Evolutionary conservation across 2,329 filamentous ascomycete species (phyloP).

Genomic region (Diplodia corticola): DNA sequence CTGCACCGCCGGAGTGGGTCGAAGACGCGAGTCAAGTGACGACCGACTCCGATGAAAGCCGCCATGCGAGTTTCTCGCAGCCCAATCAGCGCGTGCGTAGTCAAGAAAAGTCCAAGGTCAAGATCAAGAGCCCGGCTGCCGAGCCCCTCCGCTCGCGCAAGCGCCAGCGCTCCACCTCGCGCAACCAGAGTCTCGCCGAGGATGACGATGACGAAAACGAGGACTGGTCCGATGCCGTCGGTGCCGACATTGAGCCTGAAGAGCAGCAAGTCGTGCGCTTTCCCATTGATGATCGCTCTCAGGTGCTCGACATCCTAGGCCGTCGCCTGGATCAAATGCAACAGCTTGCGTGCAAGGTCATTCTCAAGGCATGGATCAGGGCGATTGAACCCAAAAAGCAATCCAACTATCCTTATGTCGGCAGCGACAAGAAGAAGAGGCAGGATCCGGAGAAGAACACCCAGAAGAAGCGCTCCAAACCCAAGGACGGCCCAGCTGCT

Average conservation of each 20-base stretch:
- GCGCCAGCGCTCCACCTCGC: slow-evolving; percentile 21
- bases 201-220: slow-evolving; percentile 21
- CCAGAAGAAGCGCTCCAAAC: slow-evolving; percentile 26
- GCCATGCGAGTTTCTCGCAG: slow-evolving; percentile 12
- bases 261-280: slow-evolving; percentile 8
- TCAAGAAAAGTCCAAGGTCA: slow-evolving; percentile 13
- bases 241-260: slow-evolving; percentile 8
- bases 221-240: slow-evolving; percentile 15
- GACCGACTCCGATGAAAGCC: slow-evolving; percentile 21
- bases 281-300: slow-evolving; percentile 5
- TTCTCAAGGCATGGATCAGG: slow-evolving; percentile 76
- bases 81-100: slow-evolving; percentile 13
- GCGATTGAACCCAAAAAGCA: slow-evolving; percentile 76
- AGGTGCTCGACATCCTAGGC: slow-evolving; percentile 7
- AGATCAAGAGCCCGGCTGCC: slow-evolving; percentile 13
- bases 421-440: slow-evolving; percentile 58
- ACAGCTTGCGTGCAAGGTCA: slow-evolving; percentile 69
- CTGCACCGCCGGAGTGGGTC: slow-evolving; percentile 6
- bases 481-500: slow-evolving; percentile 45
- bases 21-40: slow-evolving; percentile 17
- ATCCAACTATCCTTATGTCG: slow-evolving; percentile 70
- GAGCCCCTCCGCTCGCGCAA: slow-evolving; percentile 10
- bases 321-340: slow-evolving; percentile 64
- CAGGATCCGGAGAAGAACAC: background rate
- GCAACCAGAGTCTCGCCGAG: slow-evolving; percentile 20